A percentile compares a stretch with the other conserved stretches of the same genome.
Conservation (phyloP, 345 rosid genomes). For the Rhodamnia rubescens region DNA sequence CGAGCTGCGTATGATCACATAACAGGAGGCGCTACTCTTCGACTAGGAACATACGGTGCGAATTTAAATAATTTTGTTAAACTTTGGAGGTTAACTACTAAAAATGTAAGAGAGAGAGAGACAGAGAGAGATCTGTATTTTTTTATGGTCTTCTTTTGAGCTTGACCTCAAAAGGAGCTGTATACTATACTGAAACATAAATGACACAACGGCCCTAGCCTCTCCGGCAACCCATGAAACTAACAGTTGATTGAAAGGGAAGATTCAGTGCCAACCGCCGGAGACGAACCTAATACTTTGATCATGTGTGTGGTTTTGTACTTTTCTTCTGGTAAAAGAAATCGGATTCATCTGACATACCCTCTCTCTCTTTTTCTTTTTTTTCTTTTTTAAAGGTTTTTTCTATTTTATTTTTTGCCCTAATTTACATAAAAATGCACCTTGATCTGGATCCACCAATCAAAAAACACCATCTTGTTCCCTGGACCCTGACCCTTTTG, state of each 20-base stretch:
- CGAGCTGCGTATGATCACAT: background rate
- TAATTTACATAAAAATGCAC: background rate
- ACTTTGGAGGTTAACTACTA: background rate
- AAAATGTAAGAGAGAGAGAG: background rate
- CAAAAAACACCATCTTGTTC: background rate
- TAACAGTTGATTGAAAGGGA: background rate
- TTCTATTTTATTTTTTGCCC: background rate
- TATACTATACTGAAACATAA: background rate
- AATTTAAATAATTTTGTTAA: background rate
- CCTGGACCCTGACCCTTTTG: background rate
- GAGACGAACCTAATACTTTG: background rate
- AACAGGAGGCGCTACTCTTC: background rate
- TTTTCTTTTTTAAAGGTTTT: background rate
- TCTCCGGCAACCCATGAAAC: background rate
- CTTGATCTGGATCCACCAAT: conserved; percentile 40
- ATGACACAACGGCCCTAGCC: background rate
- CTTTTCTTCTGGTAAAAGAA: background rate
- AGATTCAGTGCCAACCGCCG: background rate
- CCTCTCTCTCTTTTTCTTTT: too few relatives aligned
- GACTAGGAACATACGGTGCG: background rate
- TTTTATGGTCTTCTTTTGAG: background rate
- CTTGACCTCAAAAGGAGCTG: background rate
- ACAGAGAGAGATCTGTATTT: background rate
- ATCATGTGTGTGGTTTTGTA: background rate
- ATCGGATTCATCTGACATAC: background rate